phyloP scores from a whole-genome alignment of 768 basidiomycete species.

The Tylopilus sp. region DNA sequence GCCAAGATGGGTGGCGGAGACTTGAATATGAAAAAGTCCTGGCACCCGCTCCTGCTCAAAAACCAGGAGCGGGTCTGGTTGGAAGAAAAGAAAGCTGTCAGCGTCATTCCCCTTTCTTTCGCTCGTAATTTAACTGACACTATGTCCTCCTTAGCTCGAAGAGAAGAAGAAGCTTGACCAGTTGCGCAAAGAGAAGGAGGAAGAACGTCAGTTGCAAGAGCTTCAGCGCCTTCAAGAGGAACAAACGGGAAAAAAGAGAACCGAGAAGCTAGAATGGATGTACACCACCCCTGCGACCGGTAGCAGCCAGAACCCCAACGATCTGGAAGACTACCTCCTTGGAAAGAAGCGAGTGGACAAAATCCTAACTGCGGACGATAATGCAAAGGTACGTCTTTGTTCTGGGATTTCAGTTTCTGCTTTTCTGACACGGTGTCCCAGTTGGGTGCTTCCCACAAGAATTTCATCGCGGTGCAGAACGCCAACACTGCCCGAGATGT shows the following conservation, averaged over 20 bases:
- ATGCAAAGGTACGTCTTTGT: conserved; percentile 63
- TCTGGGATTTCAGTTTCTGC: background rate
- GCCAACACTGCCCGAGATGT: conserved; percentile 88
- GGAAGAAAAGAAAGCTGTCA: conserved; percentile 92
- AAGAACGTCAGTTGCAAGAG: conserved; percentile 95
- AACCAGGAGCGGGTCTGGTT: conserved; percentile 99
- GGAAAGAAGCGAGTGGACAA: conserved; percentile 99
- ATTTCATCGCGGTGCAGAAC: conserved; percentile 91
- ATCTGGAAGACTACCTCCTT: conserved; percentile 93
- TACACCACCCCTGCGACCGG: conserved; percentile 96
- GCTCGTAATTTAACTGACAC: conserved; percentile 6
- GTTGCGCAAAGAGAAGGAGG: conserved; percentile 95
- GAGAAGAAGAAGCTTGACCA: conserved; percentile 99
- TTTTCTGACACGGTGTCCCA: conserved; percentile 28
- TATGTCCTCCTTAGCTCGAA: conserved; percentile 64
- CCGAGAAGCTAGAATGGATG: conserved; percentile 99
- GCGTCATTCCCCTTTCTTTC: conserved; percentile 27
- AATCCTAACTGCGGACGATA: conserved; percentile 87
- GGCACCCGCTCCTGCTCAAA: conserved; percentile 97
- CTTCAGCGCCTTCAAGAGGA: conserved; percentile 94
- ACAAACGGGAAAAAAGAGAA: conserved; percentile 90
- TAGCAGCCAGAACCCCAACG: conserved; percentile 80
- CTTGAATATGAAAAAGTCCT: conserved; percentile 99
- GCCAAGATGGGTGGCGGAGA: conserved; percentile 97
- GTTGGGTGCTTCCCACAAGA: conserved; percentile 86